Evolutionary conservation across 768 basidiomycete genomes (phyloP).

Genomic region (Boletus insuetus): DNA sequence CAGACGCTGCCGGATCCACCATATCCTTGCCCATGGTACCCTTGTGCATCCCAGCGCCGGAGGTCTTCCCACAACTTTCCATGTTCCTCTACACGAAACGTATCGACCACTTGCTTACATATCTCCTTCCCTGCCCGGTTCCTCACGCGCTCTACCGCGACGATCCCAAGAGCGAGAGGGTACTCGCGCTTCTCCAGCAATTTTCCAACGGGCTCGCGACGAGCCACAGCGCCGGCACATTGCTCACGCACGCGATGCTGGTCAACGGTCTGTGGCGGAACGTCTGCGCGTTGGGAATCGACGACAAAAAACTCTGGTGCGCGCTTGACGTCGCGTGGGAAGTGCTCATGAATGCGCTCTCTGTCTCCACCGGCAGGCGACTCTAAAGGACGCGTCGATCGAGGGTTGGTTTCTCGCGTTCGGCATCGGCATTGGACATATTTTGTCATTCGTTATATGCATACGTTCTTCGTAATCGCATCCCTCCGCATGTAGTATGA

Average conservation of each 20-base stretch:
- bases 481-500: slow-evolving; percentile 18
- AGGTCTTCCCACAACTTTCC: slow-evolving; percentile 64
- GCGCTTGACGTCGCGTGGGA: slow-evolving; percentile 51
- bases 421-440: background rate
- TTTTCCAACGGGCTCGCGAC: slow-evolving; percentile 18
- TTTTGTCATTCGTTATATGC: background rate
- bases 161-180: slow-evolving; percentile 21
- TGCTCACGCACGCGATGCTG: slow-evolving; percentile 35
- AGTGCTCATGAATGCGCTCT: slow-evolving; percentile 42
- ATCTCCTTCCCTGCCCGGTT: slow-evolving; percentile 53
- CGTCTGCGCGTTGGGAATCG: slow-evolving; percentile 47
- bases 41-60: slow-evolving; percentile 66
- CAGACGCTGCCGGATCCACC: slow-evolving; percentile 16
- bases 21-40: slow-evolving; percentile 60
- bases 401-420: background rate
- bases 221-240: slow-evolving; percentile 17
- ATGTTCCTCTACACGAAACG: slow-evolving; percentile 69
- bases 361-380: slow-evolving; percentile 24
- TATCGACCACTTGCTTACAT: slow-evolving; percentile 52
- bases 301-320: slow-evolving; percentile 45
- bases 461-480: slow-evolving; percentile 5
- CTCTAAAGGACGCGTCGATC: slow-evolving; percentile 4
- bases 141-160: slow-evolving; percentile 24
- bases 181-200: slow-evolving; percentile 9
- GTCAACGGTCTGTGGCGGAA: slow-evolving; percentile 53